Evolutionary conservation across 2,329 filamentous ascomycete genomes (phyloP).

Genomic region (Penicillium sp.): DNA sequence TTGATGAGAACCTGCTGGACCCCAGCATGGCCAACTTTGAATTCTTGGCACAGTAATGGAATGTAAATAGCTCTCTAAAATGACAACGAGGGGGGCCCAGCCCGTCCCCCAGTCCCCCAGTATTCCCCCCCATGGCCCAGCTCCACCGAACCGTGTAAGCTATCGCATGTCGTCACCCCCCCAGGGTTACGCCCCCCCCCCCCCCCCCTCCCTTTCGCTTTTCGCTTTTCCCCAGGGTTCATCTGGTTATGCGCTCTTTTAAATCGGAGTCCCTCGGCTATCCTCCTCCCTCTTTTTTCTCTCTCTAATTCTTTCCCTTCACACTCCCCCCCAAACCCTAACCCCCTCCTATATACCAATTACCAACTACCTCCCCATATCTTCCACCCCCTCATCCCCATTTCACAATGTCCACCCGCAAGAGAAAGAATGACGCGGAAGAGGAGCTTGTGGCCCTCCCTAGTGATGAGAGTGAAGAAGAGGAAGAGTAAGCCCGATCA

Average conservation of each 20-base stretch:
- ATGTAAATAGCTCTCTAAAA: slow-evolving; percentile 2
- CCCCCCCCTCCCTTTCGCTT: slow-evolving; percentile 22
- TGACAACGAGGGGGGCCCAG: not conserved
- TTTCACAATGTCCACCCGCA: slow-evolving; percentile 53
- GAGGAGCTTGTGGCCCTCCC: slow-evolving; percentile 54
- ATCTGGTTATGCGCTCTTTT: slow-evolving; percentile 1
- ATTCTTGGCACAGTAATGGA: slow-evolving; percentile 37
- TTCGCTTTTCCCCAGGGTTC: slow-evolving; percentile 4
- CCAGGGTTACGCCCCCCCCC: slow-evolving; percentile 21
- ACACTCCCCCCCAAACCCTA: slow-evolving; percentile 17
- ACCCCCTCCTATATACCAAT: slow-evolving; percentile 13
- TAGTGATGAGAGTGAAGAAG: slow-evolving; percentile 55
- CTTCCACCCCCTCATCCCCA: slow-evolving; percentile 43
- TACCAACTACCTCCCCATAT: slow-evolving; percentile 25
- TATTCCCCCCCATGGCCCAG: not conserved
- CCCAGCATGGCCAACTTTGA: slow-evolving; percentile 48
- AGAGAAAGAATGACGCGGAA: slow-evolving; percentile 55
- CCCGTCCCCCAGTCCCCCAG: not conserved
- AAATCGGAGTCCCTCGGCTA: slow-evolving; percentile 14
- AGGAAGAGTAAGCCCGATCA: slow-evolving; percentile 52
- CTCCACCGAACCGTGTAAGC: not conserved
- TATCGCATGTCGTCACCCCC: slow-evolving; percentile 9
- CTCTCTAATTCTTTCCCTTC: slow-evolving; percentile 27
- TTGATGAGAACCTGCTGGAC: slow-evolving; percentile 47
- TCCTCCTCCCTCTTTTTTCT: slow-evolving; percentile 10